phyloP scores from a whole-genome alignment of 352 stramenopile genomes.

The Pythium pyrilobum region DNA sequence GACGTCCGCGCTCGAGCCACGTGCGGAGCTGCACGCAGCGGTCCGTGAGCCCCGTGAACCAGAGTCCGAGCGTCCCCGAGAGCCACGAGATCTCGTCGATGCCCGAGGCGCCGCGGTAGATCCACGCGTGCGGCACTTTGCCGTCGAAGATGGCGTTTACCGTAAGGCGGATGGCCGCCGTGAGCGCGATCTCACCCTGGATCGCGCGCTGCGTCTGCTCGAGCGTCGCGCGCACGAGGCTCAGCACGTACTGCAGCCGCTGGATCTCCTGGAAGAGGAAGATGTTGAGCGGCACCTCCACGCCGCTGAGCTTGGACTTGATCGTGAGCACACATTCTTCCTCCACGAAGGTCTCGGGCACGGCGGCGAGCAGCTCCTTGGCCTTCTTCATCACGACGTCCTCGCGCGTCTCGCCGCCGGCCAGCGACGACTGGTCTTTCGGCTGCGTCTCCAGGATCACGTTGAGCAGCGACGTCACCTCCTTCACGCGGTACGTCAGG shows the following conservation, averaged over 20 bases:
- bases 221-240: slow-evolving; percentile 46
- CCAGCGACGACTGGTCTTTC: slow-evolving; percentile 31
- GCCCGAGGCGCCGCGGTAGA: slow-evolving; percentile 25
- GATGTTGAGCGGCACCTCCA: slow-evolving; percentile 73
- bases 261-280: slow-evolving; percentile 75
- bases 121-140: slow-evolving; percentile 54
- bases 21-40: slow-evolving; percentile 47
- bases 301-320: slow-evolving; percentile 46
- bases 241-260: slow-evolving; percentile 50
- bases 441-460: slow-evolving; percentile 68
- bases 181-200: slow-evolving; percentile 57
- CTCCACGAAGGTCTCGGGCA: slow-evolving; percentile 47
- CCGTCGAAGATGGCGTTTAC: slow-evolving; percentile 71
- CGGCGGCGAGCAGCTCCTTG: slow-evolving; percentile 39
- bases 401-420: slow-evolving; percentile 43
- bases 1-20: slow-evolving; percentile 60
- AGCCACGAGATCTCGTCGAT: slow-evolving; percentile 72
- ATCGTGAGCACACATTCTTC: slow-evolving; percentile 35
- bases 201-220: slow-evolving; percentile 50
- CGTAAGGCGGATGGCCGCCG: slow-evolving; percentile 35
- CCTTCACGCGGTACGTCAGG: slow-evolving; percentile 74
- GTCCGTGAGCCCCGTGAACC: slow-evolving; percentile 60
- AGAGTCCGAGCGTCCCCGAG: slow-evolving; percentile 55
- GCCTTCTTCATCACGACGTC: slow-evolving; percentile 58
- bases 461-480: slow-evolving; percentile 52